phyloP scores from a whole-genome alignment of 164 flowering plant genomes.

The Vitis rotundifolia region DNA sequence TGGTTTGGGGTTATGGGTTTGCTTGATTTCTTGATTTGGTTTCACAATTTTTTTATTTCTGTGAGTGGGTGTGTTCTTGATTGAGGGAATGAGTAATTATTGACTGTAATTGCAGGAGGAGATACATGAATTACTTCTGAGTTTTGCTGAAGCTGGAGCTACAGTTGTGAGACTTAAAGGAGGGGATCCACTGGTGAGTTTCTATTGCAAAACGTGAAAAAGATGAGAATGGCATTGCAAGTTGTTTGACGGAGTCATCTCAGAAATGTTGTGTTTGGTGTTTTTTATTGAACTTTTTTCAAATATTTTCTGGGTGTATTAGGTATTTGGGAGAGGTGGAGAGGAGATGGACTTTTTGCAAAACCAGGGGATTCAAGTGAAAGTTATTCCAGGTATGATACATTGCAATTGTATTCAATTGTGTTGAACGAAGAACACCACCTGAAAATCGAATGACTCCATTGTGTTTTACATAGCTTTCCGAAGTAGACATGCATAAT shows the following conservation, averaged over 20 bases:
- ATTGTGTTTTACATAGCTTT: neutral
- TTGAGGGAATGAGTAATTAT: neutral
- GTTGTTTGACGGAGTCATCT: neutral
- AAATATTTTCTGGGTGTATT: conserved; percentile 13
- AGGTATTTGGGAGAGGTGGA: conserved; percentile 99
- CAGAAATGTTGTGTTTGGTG: neutral
- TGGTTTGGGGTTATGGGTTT: neutral
- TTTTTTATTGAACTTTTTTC: neutral
- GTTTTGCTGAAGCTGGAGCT: conserved; percentile 87
- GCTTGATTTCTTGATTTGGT: neutral
- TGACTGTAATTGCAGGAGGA: conserved; percentile 56
- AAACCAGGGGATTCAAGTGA: conserved; percentile 91
- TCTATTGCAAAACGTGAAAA: neutral
- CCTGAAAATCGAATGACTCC: neutral
- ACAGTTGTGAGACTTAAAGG: conserved; percentile 91
- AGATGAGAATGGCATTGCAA: neutral
- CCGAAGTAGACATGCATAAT: neutral
- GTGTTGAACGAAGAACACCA: no score
- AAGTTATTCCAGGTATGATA: conserved; percentile 86
- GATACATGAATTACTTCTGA: conserved; percentile 83
- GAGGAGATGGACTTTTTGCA: conserved; percentile 98
- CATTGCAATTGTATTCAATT: no score
- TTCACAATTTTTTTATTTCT: neutral
- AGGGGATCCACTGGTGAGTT: conserved; percentile 93
- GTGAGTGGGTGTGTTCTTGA: neutral